These are phyloP conservation scores for Trypanosoma platydactyli DNA, from an alignment of 208 protist species.

Conservation along the genomic window DNA sequence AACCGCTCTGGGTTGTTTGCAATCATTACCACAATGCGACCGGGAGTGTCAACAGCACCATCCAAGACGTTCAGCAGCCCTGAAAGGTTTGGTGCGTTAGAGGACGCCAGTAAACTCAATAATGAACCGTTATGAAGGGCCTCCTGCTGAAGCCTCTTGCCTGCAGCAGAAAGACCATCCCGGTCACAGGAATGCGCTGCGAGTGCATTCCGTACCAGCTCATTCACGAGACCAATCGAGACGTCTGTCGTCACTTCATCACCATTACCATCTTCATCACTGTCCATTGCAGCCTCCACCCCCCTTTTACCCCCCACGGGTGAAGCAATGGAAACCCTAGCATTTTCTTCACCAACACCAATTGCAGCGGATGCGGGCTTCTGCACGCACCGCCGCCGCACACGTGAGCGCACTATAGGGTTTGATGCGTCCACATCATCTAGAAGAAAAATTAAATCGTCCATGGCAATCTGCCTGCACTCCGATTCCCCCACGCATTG, in stretches of 20 bases:
- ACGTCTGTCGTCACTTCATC: neutral
- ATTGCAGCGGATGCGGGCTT: slow-evolving; percentile 30
- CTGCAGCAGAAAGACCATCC: neutral
- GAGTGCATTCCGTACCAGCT: slow-evolving; percentile 2
- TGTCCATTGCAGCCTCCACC: neutral
- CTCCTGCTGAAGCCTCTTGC: neutral
- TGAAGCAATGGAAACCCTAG: neutral
- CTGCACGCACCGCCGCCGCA: slow-evolving; percentile 26
- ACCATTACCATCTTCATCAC: neutral
- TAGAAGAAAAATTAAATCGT: slow-evolving; percentile 87
- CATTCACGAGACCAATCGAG: slow-evolving; percentile 3
- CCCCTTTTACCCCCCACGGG: neutral
- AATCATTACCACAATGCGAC: slow-evolving; percentile 87
- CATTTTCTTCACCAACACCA: neutral
- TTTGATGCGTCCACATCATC: slow-evolving; percentile 79
- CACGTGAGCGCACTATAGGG: slow-evolving; percentile 69
- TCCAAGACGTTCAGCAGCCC: slow-evolving; percentile 90
- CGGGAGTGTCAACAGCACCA: slow-evolving; percentile 85
- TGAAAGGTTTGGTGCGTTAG: slow-evolving; percentile 80
- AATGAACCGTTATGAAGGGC: slow-evolving; percentile 30
- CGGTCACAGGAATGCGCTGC: neutral
- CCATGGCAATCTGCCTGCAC: slow-evolving; percentile 40
- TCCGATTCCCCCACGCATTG: slow-evolving; percentile 55
- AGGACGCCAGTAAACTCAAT: slow-evolving; percentile 39
- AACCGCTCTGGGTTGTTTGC: slow-evolving; percentile 86